phyloP scores from a whole-genome alignment of 2,329 filamentous ascomycete species.

The Pseudogymnoascus sp. region DNA sequence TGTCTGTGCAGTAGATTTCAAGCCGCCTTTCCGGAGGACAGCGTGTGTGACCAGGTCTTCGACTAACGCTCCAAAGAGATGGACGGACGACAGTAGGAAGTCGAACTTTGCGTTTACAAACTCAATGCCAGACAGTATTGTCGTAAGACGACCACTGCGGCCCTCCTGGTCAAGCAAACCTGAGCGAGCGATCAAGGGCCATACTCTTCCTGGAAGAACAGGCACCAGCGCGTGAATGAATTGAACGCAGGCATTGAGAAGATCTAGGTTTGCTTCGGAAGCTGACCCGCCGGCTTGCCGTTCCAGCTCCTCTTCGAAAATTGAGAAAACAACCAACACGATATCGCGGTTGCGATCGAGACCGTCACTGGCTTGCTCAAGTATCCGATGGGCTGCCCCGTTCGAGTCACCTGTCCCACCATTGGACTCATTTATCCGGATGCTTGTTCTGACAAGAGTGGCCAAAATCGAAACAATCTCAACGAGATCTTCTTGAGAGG shows the following conservation, averaged over 20 bases:
- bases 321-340: slow-evolving; percentile 72
- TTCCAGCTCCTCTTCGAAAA: slow-evolving; percentile 65
- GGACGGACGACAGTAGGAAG: slow-evolving; percentile 67
- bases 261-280: slow-evolving; percentile 47
- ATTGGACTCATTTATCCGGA: slow-evolving; percentile 13
- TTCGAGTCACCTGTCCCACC: slow-evolving; percentile 36
- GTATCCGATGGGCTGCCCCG: slow-evolving; percentile 33
- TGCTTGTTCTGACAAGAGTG: slow-evolving; percentile 51
- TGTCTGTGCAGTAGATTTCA: slow-evolving; percentile 42
- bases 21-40: slow-evolving; percentile 56
- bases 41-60: slow-evolving; percentile 67
- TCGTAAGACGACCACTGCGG: slow-evolving; percentile 67
- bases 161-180: slow-evolving; percentile 71
- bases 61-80: slow-evolving; percentile 67
- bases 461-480: slow-evolving; percentile 72
- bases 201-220: slow-evolving; percentile 74
- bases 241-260: slow-evolving; percentile 65
- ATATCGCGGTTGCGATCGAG: slow-evolving; percentile 61
- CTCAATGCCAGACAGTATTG: slow-evolving; percentile 76
- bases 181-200: slow-evolving; percentile 82
- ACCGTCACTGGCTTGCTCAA: slow-evolving; percentile 53
- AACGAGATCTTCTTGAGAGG: slow-evolving; percentile 56
- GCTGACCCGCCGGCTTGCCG: slow-evolving; percentile 35
- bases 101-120: slow-evolving; percentile 69
- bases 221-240: slow-evolving; percentile 70